Percentiles rank a stretch among this genome's conserved stretches.
These are phyloP conservation scores for Mycena galopus DNA, from an alignment of 768 basidiomycete species.

Conservation along the genomic window DNA sequence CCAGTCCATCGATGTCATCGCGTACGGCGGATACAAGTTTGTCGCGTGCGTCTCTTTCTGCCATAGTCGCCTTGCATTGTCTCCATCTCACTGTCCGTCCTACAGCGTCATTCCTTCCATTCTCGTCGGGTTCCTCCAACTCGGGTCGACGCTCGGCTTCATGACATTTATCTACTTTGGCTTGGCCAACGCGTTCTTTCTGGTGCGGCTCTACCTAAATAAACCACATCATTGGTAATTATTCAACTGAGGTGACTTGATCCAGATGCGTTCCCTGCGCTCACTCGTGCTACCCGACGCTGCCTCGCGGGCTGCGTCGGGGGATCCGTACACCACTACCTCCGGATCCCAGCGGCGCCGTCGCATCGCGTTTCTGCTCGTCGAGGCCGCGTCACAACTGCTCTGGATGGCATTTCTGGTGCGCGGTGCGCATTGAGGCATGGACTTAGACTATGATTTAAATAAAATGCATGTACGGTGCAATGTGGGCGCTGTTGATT, in stretches of 20 bases:
- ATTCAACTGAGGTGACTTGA: background rate
- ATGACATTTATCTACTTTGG: constrained; percentile 88
- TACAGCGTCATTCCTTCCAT: constrained; percentile 86
- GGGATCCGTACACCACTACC: constrained; percentile 70
- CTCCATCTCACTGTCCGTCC: background rate
- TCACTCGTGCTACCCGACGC: constrained; percentile 92
- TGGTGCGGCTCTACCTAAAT: constrained; percentile 74
- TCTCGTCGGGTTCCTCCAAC: constrained; percentile 74
- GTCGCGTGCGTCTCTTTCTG: constrained; percentile 75
- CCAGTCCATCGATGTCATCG: constrained; percentile 85
- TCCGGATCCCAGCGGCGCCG: constrained; percentile 81
- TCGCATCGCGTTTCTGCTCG: constrained; percentile 90
- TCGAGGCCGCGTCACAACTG: constrained; percentile 86
- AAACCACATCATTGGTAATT: background rate
- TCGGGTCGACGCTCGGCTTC: constrained; percentile 74
- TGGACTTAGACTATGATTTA: background rate
- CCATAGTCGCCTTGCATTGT: background rate
- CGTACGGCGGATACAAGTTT: constrained; percentile 98
- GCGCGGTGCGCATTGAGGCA: constrained; percentile 50
- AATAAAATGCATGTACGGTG: constrained; percentile 2
- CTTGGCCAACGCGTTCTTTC: constrained; percentile 92
- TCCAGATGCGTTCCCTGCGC: constrained; percentile 90
- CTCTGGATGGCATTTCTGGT: constrained; percentile 90
- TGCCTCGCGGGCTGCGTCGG: constrained; percentile 51
- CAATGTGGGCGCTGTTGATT: background rate